Base-by-base conservation (phyloP, 345 rosid genomes). In the Ceriops tagal region DNA sequence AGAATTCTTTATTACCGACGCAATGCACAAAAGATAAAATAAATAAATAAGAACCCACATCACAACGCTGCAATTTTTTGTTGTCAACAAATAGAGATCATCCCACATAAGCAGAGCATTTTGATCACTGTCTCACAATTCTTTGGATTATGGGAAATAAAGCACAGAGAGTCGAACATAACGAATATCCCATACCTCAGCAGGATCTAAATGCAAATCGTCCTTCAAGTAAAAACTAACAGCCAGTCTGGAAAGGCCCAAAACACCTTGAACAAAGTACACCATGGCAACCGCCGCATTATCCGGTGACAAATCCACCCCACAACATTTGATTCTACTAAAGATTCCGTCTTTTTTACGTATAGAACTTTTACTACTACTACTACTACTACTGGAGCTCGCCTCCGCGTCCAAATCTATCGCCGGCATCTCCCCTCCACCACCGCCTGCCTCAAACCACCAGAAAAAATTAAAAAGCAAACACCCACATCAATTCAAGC, bases 201-300 rank as follows among this genome's bases (percentile, higher is more conserved):
- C 99, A 69, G 99, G 98, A 82, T 95, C 98, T 69, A 95, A 89
- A 83, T 85, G 98, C 82, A 95, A 75, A 75, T 92, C 97, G 79
- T 95, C 98, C 81, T 95, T 95, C 34, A 95, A 67, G 78, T 92
- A 95, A 79, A 90, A 95, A 77, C 83, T 90, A 74, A 92, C 99
- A 56, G 99, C 98, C 1, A 95, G 97, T 73, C 98, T 84, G 0
- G 99, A 74, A 47, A 95, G 93, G 56, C 98, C 96, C 78, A 95
- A 82, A 73, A 92, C 99, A 75, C 99, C 99, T 85, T 92, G 98
- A 79, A 95, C 99, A 79, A 95, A 92, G 75, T 95, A 92, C 28
- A 95, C 99, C 97, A 92, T 95, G 3, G 98, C 90, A 64, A 95
- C 96, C 1, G 99, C 99, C 30, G 89, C 71, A 82, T 86, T 95